Base-by-base conservation (phyloP, 805 yeast species). In the Zygoascus flipseniorum region DNA sequence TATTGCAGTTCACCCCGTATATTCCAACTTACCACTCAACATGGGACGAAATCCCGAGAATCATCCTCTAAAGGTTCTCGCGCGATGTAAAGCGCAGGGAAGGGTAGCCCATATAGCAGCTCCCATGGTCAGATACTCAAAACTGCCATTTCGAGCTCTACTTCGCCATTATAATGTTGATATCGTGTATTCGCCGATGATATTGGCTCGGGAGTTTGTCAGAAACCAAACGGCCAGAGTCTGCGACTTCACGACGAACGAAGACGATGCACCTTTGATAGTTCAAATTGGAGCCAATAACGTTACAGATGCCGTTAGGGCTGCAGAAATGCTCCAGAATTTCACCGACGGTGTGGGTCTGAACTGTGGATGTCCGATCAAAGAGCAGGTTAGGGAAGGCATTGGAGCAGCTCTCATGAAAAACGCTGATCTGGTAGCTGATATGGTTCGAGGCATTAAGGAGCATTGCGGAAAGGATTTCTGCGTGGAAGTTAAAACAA, bases 281-380 rank as follows among this genome's bases (percentile, higher is more conserved):
- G 90, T 89, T 0, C 99, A 93, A 71, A 86, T 92, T 16, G 99
- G 98, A 3, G 84, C 85, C 11, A 87, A 87, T 62, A 90, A 89
- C 65, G 86, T 83, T 2, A 79, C 81, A 10, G 98, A 93, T 68
- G 71, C 93, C 51, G 66, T 86, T 23, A 76, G 92, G 55, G 89
- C 92, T 64, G 89, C 88, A 3, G 89, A 86, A 51, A 82, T 93
- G 89, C 81, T 90, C n/a, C 79, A 79, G 54, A 96, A 96, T 0
- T 88, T 81, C 64, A 90, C 87, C 47, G 97, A 92, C 69, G 99
- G 95, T 0, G 82, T 93, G 43, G 97, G 98, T 0, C 76, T 93
- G 54, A 93, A 93, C 72, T 93, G 98, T 69, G 99, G 99, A 0
- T 93, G 99, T 70, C 99, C 99, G 1, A 89, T 93, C 50, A 85